These are phyloP conservation scores for Penicillium frequentans DNA, from an alignment of 2,329 filamentous ascomycete species.

Conservation along the genomic window DNA sequence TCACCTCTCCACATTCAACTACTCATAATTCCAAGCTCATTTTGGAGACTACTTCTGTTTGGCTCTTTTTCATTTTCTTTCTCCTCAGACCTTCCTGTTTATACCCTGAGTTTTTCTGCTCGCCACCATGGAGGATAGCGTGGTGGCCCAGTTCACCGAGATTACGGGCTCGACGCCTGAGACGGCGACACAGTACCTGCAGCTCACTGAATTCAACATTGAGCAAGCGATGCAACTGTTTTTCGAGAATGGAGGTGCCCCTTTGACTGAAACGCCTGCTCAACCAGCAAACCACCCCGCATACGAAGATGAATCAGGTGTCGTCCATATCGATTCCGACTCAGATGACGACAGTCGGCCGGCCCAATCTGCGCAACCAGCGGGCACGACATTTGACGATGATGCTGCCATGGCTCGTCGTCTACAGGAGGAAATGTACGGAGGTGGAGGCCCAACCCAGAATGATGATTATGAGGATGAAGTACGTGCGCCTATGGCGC, in stretches of 20 bases:
- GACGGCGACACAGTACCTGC: constrained; percentile 78
- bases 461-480: constrained; percentile 52
- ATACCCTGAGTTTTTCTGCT: not conserved
- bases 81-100: not conserved
- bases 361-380: constrained; percentile 24
- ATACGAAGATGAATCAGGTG: constrained; percentile 57
- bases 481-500: constrained; percentile 85
- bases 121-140: constrained; percentile 64
- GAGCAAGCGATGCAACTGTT: constrained; percentile 86
- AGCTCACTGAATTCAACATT: constrained; percentile 79
- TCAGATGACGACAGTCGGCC: constrained; percentile 69
- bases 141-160: constrained; percentile 72
- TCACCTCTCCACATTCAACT: constrained; percentile 15
- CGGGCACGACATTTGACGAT: constrained; percentile 68
- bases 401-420: constrained; percentile 91
- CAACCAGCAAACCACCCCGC: constrained; percentile 34
- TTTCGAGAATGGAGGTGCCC: constrained; percentile 77
- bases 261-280: constrained; percentile 51
- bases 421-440: constrained; percentile 89
- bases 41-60: not conserved
- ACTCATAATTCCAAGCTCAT: not conserved
- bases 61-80: not conserved
- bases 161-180: constrained; percentile 75
- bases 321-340: constrained; percentile 76
- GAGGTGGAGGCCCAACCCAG: constrained; percentile 42